A percentile compares a stretch with the other conserved stretches of the same genome.
phyloP scores from a whole-genome alignment of 2,329 filamentous ascomycete genomes.

The Thermothelomyces thermophilus region DNA sequence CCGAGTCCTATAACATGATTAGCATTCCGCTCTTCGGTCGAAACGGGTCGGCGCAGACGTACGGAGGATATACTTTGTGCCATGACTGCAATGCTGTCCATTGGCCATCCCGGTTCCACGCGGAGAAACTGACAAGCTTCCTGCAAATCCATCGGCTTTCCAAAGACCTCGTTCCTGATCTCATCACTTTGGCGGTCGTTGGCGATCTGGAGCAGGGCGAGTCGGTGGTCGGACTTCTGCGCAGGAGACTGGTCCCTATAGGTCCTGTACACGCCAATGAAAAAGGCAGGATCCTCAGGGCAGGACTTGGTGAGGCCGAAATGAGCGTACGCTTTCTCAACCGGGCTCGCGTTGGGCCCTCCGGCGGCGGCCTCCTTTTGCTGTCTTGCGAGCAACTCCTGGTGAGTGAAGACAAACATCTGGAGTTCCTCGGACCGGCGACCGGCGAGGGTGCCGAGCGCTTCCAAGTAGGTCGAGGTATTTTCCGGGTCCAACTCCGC shows the following conservation, averaged over 20 bases:
- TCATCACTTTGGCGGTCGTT: conserved; percentile 21
- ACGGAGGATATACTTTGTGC: conserved; percentile 17
- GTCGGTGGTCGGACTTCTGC: conserved; percentile 25
- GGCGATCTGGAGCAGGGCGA: conserved; percentile 27
- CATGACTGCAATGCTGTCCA: conserved; percentile 19
- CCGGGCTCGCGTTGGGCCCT: background rate
- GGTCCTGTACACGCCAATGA: conserved; percentile 24
- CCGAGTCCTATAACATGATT: conserved; percentile 1
- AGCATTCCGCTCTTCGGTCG: background rate
- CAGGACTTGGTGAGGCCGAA: conserved; percentile 20
- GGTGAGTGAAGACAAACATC: conserved; percentile 18
- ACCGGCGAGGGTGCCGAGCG: conserved; percentile 19
- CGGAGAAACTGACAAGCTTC: conserved; percentile 23
- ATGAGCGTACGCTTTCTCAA: conserved; percentile 24
- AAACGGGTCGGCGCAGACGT: background rate
- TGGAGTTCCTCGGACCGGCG: conserved; percentile 19
- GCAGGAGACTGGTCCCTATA: conserved; percentile 24
- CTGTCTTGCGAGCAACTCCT: conserved; percentile 8
- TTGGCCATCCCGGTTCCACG: conserved; percentile 14
- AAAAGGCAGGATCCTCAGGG: conserved; percentile 15
- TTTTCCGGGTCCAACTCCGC: conserved; percentile 15
- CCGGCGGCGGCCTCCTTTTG: conserved; percentile 4
- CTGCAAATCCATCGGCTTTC: conserved; percentile 15
- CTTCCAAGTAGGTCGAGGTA: conserved; percentile 15
- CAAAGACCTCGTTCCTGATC: conserved; percentile 17